Conservation (phyloP, 169 alveolate genomes). For the Plasmodium falciparum region DNA sequence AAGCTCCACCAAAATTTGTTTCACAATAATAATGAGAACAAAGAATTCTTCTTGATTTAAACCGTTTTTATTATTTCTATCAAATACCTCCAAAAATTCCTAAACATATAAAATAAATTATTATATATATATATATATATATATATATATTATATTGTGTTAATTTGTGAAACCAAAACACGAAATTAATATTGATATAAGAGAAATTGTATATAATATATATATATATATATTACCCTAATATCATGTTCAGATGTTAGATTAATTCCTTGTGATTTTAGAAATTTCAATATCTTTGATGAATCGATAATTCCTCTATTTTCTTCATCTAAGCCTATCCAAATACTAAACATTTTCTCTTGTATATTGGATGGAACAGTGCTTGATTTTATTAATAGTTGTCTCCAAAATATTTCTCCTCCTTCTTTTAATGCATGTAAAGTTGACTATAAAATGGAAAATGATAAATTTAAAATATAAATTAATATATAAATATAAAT, state of each 20-base stretch:
- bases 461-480: background rate
- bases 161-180: too few species aligned
- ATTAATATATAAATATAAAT: background rate
- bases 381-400: conserved; percentile 76
- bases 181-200: too few species aligned
- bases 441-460: conserved; percentile 77
- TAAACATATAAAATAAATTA: background rate
- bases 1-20: conserved; percentile 81
- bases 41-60: conserved; percentile 82
- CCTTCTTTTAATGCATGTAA: conserved; percentile 81
- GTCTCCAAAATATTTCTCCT: conserved; percentile 83
- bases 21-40: conserved; percentile 77
- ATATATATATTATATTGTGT: background rate
- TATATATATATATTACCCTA: conserved; percentile 37
- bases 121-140: background rate
- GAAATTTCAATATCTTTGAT: conserved; percentile 75
- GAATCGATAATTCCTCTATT: conserved; percentile 79
- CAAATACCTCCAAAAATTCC: conserved; percentile 79
- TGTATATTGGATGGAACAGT: conserved; percentile 78
- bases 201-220: background rate
- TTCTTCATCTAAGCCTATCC: conserved; percentile 83
- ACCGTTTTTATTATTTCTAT: conserved; percentile 78
- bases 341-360: conserved; percentile 77
- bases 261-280: conserved; percentile 80
- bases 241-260: conserved; percentile 77